Evolutionary conservation across 495 filamentous ascomycete genomes (phyloP), one percentile per base, ranked within the genome.

Genomic region (Durotheca rogersii): DNA sequence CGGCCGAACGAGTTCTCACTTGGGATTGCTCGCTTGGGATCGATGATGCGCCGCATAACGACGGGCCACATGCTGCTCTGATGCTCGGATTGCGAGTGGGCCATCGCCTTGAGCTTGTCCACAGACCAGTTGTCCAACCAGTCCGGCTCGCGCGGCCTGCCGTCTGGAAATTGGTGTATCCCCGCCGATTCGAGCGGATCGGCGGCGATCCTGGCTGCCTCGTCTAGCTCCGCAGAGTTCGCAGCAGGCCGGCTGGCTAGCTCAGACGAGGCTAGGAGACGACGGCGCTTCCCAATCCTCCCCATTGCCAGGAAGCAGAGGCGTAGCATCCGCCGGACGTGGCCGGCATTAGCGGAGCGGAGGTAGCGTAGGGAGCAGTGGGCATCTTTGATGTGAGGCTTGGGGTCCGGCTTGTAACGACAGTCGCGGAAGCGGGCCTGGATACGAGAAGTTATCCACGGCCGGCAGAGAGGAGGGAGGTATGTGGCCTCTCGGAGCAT

Each of bases 401-500:
- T 42, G 14, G 48, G 51, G 2, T 27, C 15, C 15, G 21, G 25
- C 6, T 58, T 53, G n/a, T 47, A 0, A 1, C 25, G 35, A 51
- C 65, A 60, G 4, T 58, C 40, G 11, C 63, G 65, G 67, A 85
- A 96, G 38, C 85, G 79, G 14, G 57, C 16, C 32, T 81, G 55
- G 50, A 90, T 74, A 53, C 84, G 72, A 12, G 73, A 53, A 51
- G 73, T 72, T 56, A 87, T 68, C 62, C 80, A 85, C 16, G 60
- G 57, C 31, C 84, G 82, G 19, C 86, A 86, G 39, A 79, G 61
- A 2, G 82, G 48, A 9, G 90, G 90, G 17, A 98, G 82, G 64
- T 95, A 95, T 47, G 85, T 82, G 17, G 82, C 80, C 74, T 96
- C 86, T 53, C 92, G 88, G 36, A 96, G 83, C 5, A 94, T 76